Evolutionary conservation across 176 grass and related monocot genomes (phyloP).

Genomic region (Cenchrus americanus): DNA sequence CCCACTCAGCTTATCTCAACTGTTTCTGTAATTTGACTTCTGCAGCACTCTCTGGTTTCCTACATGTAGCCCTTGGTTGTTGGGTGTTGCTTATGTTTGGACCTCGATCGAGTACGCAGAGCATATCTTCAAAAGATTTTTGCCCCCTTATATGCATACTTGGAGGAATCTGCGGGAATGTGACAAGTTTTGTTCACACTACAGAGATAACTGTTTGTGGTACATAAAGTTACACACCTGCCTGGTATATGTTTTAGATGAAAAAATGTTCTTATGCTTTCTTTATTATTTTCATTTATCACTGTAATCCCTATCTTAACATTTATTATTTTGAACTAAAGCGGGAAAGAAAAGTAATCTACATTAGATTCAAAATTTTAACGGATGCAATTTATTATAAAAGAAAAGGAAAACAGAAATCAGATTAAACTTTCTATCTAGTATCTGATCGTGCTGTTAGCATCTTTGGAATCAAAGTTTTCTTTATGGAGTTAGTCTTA

Average conservation of each 20-base stretch:
- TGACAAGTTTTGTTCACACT: constrained; percentile 81
- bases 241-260: constrained; percentile 38
- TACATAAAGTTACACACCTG: background rate
- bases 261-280: background rate
- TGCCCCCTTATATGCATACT: no score
- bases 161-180: constrained; percentile 80
- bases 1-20: constrained; percentile 18
- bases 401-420: constrained; percentile 1
- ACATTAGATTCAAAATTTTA: background rate
- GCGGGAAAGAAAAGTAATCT: background rate
- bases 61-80: constrained; percentile 74
- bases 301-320: background rate
- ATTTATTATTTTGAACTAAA: background rate
- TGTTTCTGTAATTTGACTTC: constrained; percentile 31
- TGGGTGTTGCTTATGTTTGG: constrained; percentile 78
- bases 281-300: background rate
- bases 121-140: constrained; percentile 64
- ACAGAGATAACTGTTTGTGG: constrained; percentile 51
- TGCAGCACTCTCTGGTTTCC: constrained; percentile 69
- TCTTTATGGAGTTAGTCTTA: background rate
- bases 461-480: background rate
- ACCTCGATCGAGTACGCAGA: constrained; percentile 63
- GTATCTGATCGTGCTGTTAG: background rate
- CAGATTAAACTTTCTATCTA: constrained; percentile 9
- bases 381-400: background rate